Base-by-base conservation (phyloP, 495 filamentous ascomycete species). In the Aspergillus cavernicola region DNA sequence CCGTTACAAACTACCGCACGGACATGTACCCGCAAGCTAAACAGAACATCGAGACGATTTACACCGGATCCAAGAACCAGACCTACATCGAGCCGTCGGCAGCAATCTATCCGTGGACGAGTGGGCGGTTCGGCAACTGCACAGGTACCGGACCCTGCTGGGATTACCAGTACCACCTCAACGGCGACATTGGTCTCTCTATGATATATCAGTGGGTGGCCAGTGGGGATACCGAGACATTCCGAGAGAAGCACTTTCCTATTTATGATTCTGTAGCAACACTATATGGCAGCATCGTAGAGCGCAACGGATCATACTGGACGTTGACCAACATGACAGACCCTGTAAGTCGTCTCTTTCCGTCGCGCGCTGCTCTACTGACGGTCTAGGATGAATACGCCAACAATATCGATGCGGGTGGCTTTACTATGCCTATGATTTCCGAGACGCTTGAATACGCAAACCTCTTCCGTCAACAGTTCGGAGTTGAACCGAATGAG, bases 261-360 rank as follows among this genome's bases (percentile, higher is more conserved):
- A 76, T 86, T 39, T 84, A 79, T 52, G 72, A 84, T 51, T 78
- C 78, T 5, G 69, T 82, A 19, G 80, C 82, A 2, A 76, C 75
- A 0, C 73, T 85, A 33, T 85, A 79, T 61, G 67, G 69, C 1
- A 76, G 85, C 51, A 49, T 83, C 4, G 61, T 86, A 9, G 68
- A 70, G 33, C 77, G 66, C 23, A 85, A 86, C 60, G 72, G 75
- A n/a, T 74, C 72, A 29, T 61, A 49, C 10, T 81, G 76, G 66
- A 71, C 68, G 3, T 46, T 81, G 42, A 76, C 66, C n/a, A 91
- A 91, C 57, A 87, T 88, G 77, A 91, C 87, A 1, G 87, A 91
- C 66, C 87, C 87, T 15, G 79, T 80, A 63, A 60, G 73, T 69
- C 11, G 1, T 18, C 4, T 0, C 18, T 3, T 18, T 2, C 3